A percentile compares a stretch with the other conserved stretches of the same genome.
These are phyloP conservation scores for Morella rubra DNA, from an alignment of 306 rosid species.

Conservation along the genomic window DNA sequence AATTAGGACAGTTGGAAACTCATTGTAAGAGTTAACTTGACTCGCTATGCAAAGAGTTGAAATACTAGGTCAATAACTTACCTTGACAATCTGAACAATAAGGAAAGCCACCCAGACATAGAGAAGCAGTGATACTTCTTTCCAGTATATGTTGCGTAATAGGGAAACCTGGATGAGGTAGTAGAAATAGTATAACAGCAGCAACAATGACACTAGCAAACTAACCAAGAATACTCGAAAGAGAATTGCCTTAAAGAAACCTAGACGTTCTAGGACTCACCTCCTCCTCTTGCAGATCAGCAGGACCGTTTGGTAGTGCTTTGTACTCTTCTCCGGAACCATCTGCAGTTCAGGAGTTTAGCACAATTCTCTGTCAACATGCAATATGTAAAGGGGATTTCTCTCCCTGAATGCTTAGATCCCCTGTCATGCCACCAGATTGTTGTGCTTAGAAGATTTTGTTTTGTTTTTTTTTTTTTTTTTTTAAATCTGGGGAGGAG, in stretches of 20 bases:
- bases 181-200: constrained; percentile 8
- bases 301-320: constrained; percentile 59
- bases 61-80: constrained; percentile 20
- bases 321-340: constrained; percentile 58
- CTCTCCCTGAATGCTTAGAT: background rate
- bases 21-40: background rate
- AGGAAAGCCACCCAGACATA: constrained; percentile 85
- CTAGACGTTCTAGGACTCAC: constrained; percentile 37
- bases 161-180: constrained; percentile 48
- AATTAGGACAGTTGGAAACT: background rate
- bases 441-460: background rate
- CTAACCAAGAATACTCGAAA: background rate
- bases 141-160: constrained; percentile 57
- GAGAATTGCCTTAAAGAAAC: constrained; percentile 4
- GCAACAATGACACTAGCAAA: background rate
- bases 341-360: constrained; percentile 34
- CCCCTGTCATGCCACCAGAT: background rate
- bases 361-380: background rate
- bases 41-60: constrained; percentile 19
- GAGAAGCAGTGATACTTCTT: constrained; percentile 57
- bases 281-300: constrained; percentile 52
- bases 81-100: constrained; percentile 75
- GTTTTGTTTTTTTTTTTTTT: too few species aligned
- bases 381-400: constrained; percentile 1
- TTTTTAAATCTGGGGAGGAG: too few species aligned